Conservation (phyloP, 768 basidiomycete genomes). For the Lentinula guzmanii region DNA sequence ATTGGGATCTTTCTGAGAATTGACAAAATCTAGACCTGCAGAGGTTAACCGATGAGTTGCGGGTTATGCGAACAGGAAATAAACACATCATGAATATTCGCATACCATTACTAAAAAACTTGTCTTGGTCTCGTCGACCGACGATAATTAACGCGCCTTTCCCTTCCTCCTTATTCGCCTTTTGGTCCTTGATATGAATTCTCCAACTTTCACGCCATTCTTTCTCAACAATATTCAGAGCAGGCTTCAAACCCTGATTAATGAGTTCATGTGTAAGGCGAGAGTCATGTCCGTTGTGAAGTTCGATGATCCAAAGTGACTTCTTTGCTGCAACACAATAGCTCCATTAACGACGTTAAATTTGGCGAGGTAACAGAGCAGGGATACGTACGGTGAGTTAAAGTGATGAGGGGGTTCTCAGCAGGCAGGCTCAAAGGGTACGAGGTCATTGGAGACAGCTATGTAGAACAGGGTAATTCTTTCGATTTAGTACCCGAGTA, state of each 20-base stretch:
- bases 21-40: slow-evolving; percentile 60
- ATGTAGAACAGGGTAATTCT: neutral
- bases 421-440: slow-evolving; percentile 46
- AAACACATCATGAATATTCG: neutral
- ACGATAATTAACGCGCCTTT: slow-evolving; percentile 73
- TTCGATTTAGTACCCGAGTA: neutral
- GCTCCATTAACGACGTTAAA: neutral
- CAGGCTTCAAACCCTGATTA: slow-evolving; percentile 56
- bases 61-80: neutral
- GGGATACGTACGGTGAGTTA: slow-evolving; percentile 53
- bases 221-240: slow-evolving; percentile 65
- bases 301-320: slow-evolving; percentile 69
- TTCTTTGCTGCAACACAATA: slow-evolving; percentile 39
- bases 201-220: slow-evolving; percentile 61
- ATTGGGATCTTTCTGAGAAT: slow-evolving; percentile 41
- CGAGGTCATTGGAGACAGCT: slow-evolving; percentile 23
- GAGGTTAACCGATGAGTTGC: slow-evolving; percentile 2
- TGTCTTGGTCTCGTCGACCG: slow-evolving; percentile 70
- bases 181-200: slow-evolving; percentile 32
- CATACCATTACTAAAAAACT: slow-evolving; percentile 84
- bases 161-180: slow-evolving; percentile 37
- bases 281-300: slow-evolving; percentile 75
- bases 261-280: slow-evolving; percentile 58
- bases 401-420: slow-evolving; percentile 49
- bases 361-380: neutral